Evolutionary conservation across 2,329 filamentous ascomycete genomes (phyloP).

Genomic region (Colletotrichum filicis): DNA sequence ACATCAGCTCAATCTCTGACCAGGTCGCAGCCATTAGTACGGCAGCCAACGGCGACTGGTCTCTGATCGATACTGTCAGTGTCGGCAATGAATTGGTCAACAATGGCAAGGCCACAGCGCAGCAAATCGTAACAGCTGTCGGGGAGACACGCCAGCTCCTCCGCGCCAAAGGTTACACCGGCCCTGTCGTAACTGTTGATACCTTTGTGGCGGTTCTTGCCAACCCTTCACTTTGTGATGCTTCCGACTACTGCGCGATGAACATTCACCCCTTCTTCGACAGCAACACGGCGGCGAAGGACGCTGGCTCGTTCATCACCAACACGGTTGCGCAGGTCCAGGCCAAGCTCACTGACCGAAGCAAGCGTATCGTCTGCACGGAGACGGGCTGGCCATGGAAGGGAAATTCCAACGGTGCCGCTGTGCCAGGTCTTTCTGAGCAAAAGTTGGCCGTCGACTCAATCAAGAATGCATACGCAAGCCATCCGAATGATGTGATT

Average conservation of each 20-base stretch:
- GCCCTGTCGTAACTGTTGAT: constrained; percentile 83
- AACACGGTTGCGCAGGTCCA: constrained; percentile 61
- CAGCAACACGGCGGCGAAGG: constrained; percentile 63
- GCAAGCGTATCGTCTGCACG: constrained; percentile 77
- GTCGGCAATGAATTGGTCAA: constrained; percentile 88
- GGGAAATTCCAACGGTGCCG: constrained; percentile 72
- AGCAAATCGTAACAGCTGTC: constrained; percentile 68
- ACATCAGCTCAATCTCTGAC: constrained; percentile 64
- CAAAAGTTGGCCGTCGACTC: constrained; percentile 74
- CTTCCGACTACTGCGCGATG: constrained; percentile 81
- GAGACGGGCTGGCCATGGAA: constrained; percentile 87
- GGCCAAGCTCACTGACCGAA: constrained; percentile 50
- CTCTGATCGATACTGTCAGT: constrained; percentile 74
- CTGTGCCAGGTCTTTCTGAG: constrained; percentile 75
- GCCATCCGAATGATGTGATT: constrained; percentile 64
- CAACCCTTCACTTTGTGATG: constrained; percentile 76
- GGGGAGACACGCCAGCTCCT: constrained; percentile 67
- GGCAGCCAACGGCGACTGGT: constrained; percentile 73
- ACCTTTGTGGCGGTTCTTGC: constrained; percentile 76
- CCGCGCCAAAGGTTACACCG: constrained; percentile 71
- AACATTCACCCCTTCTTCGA: constrained; percentile 92
- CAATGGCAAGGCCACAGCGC: constrained; percentile 63
- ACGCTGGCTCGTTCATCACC: constrained; percentile 75
- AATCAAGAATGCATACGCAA: constrained; percentile 69
- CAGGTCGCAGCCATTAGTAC: constrained; percentile 72